These are phyloP conservation scores for Trametopsis cervina DNA, from an alignment of 768 basidiomycete genomes.

Conservation along the genomic window DNA sequence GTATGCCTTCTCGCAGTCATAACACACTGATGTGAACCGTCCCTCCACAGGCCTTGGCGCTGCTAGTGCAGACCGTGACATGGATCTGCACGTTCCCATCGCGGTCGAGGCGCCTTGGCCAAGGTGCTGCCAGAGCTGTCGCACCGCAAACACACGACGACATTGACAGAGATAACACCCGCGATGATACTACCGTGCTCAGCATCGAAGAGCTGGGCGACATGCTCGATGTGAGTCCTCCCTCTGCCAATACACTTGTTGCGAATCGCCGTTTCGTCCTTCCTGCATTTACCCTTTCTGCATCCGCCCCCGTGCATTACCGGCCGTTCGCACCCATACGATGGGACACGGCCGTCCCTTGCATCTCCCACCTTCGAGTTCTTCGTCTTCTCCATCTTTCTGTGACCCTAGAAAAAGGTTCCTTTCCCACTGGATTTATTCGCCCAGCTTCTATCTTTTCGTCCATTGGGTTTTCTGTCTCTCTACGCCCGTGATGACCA, in stretches of 20 bases:
- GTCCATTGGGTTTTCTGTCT: no score
- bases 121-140: background rate
- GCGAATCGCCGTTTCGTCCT: background rate
- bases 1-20: background rate
- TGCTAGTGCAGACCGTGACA: constrained; percentile 5
- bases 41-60: background rate
- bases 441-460: no score
- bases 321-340: background rate
- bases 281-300: background rate
- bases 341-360: no score
- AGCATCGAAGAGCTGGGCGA: constrained; percentile 1
- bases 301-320: background rate
- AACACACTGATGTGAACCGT: background rate
- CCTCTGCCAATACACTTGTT: background rate
- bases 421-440: no score
- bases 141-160: background rate
- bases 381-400: background rate
- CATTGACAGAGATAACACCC: background rate
- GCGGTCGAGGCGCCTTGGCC: constrained; percentile 8
- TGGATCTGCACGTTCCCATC: constrained; percentile 7
- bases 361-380: background rate
- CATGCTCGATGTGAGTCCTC: constrained; percentile 6
- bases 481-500: background rate
- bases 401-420: background rate
- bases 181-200: background rate